A percentile compares a stretch with the other conserved stretches of the same genome.
Conservation (phyloP, 306 rosid species). For the Casuarina cunninghamiana region DNA sequence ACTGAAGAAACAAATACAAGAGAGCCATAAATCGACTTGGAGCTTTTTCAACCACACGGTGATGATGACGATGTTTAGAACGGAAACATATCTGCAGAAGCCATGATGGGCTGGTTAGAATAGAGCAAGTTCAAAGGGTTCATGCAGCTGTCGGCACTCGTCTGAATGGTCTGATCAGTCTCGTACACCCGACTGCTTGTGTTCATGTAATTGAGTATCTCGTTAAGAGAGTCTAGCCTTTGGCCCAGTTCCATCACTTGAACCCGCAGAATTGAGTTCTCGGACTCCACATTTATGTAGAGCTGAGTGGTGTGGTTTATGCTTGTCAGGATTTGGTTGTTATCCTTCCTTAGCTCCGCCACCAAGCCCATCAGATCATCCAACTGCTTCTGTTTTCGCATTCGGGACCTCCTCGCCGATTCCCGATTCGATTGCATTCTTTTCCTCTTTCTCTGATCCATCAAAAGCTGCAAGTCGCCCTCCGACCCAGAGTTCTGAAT, state of each 20-base stretch:
- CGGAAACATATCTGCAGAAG: conserved; percentile 58
- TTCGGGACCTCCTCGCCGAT: conserved; percentile 79
- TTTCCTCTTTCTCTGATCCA: conserved; percentile 70
- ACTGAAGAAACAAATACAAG: background rate
- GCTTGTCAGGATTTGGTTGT: conserved; percentile 40
- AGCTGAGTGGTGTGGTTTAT: conserved; percentile 53
- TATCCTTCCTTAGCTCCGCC: conserved; percentile 43
- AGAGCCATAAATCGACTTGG: conserved; percentile 20
- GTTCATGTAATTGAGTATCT: conserved; percentile 50
- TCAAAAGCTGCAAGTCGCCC: conserved; percentile 50
- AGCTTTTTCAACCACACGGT: background rate
- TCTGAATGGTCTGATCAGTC: conserved; percentile 18
- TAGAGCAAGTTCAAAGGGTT: conserved; percentile 47
- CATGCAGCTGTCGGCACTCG: conserved; percentile 38
- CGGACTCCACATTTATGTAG: conserved; percentile 50
- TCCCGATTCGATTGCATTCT: conserved; percentile 83
- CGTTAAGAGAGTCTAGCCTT: conserved; percentile 64
- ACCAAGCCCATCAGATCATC: conserved; percentile 57
- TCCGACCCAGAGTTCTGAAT: conserved; percentile 61
- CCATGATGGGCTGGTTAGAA: conserved; percentile 71
- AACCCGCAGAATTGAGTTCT: conserved; percentile 63
- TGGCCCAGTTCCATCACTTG: conserved; percentile 67
- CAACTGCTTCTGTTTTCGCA: conserved; percentile 73
- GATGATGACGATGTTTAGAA: conserved; percentile 30
- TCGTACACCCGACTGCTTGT: conserved; percentile 28